These are phyloP conservation scores for Waltergamsia citrina DNA, from an alignment of 2,329 filamentous ascomycete species.

Conservation along the genomic window DNA sequence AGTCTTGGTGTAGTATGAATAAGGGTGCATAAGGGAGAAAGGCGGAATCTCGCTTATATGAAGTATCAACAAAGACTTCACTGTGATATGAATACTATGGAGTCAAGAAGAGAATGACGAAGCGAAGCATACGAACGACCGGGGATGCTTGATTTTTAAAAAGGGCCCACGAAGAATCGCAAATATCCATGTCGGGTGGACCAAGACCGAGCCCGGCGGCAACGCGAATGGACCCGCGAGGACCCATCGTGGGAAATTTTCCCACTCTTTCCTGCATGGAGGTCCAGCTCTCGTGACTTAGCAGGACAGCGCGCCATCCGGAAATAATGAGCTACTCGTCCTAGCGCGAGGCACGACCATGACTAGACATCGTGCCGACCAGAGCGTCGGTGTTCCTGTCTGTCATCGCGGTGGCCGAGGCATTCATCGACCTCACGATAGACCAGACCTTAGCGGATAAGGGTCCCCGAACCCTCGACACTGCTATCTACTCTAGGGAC, in stretches of 20 bases:
- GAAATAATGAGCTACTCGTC: not conserved
- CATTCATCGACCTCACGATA: too few relatives aligned
- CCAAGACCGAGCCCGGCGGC: slow-evolving; percentile 1
- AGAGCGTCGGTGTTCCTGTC: too few relatives aligned
- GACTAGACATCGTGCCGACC: too few relatives aligned
- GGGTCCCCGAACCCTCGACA: too few relatives aligned
- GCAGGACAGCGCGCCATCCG: too few relatives aligned
- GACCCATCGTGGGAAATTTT: slow-evolving; percentile 5
- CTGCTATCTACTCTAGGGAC: too few relatives aligned
- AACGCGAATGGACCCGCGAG: not conserved
- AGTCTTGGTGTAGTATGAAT: slow-evolving; percentile 3
- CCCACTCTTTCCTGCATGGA: slow-evolving; percentile 1
- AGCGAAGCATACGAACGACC: not conserved
- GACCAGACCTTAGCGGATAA: too few relatives aligned
- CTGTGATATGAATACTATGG: too few relatives aligned
- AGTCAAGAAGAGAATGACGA: too few relatives aligned
- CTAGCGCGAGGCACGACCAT: not conserved
- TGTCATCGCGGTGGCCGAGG: too few relatives aligned
- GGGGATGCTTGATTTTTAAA: not conserved
- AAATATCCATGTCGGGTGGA: not conserved
- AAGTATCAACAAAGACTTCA: too few relatives aligned
- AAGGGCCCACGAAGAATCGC: not conserved
- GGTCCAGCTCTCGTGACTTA: slow-evolving; percentile 1
- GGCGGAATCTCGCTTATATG: too few relatives aligned
- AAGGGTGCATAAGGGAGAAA: slow-evolving; percentile 7